Conservation (phyloP, 2,329 filamentous ascomycete genomes). For the Pseudocercospora cruenta region DNA sequence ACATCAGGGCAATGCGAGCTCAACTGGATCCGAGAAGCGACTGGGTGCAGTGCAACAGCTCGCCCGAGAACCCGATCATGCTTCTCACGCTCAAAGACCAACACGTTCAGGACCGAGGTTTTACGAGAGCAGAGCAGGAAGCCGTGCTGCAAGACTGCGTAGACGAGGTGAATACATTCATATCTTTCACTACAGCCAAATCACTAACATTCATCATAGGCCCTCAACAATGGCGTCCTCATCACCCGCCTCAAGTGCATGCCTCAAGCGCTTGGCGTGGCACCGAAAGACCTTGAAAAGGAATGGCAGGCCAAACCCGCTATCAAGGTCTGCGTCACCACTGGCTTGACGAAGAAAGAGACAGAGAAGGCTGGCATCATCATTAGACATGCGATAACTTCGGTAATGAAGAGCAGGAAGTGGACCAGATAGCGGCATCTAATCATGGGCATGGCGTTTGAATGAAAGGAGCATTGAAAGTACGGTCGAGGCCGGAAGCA, state of each 20-base stretch:
- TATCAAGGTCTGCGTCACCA: slow-evolving; percentile 88
- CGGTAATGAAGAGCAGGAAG: slow-evolving; percentile 68
- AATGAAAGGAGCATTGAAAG: not conserved
- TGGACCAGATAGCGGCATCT: slow-evolving; percentile 27
- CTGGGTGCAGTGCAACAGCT: slow-evolving; percentile 83
- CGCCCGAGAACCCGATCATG: slow-evolving; percentile 83
- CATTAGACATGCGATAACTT: slow-evolving; percentile 91
- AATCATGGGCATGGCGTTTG: not conserved
- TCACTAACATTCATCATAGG: slow-evolving; percentile 53
- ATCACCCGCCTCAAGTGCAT: slow-evolving; percentile 84
- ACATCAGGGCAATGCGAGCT: slow-evolving; percentile 79
- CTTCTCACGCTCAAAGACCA: slow-evolving; percentile 82
- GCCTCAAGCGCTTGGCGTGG: slow-evolving; percentile 61
- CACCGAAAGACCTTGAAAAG: slow-evolving; percentile 63
- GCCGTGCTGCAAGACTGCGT: slow-evolving; percentile 84
- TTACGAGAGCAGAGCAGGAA: slow-evolving; percentile 75
- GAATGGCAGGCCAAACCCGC: slow-evolving; percentile 75
- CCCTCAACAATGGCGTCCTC: slow-evolving; percentile 83
- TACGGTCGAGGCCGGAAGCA: slow-evolving; percentile 1
- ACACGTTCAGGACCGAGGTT: slow-evolving; percentile 69
- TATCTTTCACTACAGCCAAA: not conserved
- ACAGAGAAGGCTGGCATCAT: slow-evolving; percentile 88
- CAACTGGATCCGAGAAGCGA: slow-evolving; percentile 93
- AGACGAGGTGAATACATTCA: slow-evolving; percentile 74
- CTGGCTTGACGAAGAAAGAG: slow-evolving; percentile 87